phyloP scores from a whole-genome alignment of 2,329 filamentous ascomycete species.

The Juglanconis juglandina region DNA sequence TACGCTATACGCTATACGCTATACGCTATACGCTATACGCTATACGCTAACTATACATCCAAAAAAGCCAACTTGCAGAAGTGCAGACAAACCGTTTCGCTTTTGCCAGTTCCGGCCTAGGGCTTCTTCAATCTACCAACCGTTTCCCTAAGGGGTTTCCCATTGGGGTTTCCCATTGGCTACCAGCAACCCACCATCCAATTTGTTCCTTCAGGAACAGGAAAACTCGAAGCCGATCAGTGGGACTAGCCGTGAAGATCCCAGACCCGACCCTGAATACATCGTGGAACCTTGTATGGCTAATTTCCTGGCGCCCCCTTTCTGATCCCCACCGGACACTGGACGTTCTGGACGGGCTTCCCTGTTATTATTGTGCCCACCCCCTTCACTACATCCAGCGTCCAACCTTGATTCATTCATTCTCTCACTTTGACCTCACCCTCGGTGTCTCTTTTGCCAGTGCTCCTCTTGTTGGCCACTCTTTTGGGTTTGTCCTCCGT shows the following conservation, averaged over 20 bases:
- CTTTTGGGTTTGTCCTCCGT: constrained; percentile 2
- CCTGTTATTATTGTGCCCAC: constrained; percentile 10
- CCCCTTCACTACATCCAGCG: not conserved
- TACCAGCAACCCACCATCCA: not conserved
- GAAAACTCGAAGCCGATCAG: not conserved
- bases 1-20: too few relatives aligned
- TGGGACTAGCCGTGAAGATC: not conserved
- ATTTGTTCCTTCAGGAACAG: constrained; percentile 9
- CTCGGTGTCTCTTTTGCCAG: constrained; percentile 12
- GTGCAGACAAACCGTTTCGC: not conserved
- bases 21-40: too few relatives aligned
- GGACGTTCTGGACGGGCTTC: constrained; percentile 1
- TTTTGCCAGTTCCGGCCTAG: not conserved
- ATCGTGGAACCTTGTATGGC: not conserved
- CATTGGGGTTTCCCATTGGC: not conserved
- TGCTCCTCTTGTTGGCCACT: not conserved
- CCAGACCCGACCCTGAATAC: not conserved
- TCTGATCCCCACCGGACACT: not conserved
- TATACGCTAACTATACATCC: not conserved
- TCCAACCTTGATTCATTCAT: not conserved
- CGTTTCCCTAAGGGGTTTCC: not conserved
- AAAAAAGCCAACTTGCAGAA: not conserved
- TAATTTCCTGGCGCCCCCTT: not conserved
- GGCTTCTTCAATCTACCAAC: not conserved
- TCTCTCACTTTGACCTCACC: constrained; percentile 21